Evolutionary conservation across 805 yeast genomes (phyloP).

Genomic region (Zygotorulaspora danielsina): DNA sequence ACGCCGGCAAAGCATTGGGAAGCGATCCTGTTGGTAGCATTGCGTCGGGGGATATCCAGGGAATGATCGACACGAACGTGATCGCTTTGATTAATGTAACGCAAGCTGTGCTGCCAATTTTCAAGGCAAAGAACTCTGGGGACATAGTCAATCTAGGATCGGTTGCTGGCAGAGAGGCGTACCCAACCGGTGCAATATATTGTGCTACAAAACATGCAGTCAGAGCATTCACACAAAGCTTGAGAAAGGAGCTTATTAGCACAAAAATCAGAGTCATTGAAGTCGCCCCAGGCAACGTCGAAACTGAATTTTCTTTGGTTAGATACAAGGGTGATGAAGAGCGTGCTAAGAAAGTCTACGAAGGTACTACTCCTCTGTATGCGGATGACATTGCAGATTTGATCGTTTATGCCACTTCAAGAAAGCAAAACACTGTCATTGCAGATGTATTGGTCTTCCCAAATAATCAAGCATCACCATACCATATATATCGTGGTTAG

Average conservation of each 20-base stretch:
- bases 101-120: constrained; percentile 67
- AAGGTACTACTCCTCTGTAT: constrained; percentile 50
- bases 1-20: constrained; percentile 81
- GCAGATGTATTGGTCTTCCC: constrained; percentile 82
- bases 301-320: constrained; percentile 60
- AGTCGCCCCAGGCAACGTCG: constrained; percentile 66
- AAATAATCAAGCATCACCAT: constrained; percentile 76
- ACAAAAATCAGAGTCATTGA: constrained; percentile 65
- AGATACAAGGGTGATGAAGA: constrained; percentile 55
- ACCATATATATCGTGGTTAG: constrained; percentile 50
- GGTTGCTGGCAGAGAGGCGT: constrained; percentile 74
- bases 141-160: constrained; percentile 74
- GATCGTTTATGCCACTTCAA: constrained; percentile 53
- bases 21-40: constrained; percentile 71
- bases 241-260: constrained; percentile 70
- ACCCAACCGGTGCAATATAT: constrained; percentile 74
- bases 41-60: constrained; percentile 55
- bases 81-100: constrained; percentile 80
- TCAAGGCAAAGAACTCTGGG: constrained; percentile 66
- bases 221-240: constrained; percentile 62
- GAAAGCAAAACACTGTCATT: constrained; percentile 55
- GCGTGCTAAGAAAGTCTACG: constrained; percentile 53
- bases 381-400: constrained; percentile 61
- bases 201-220: constrained; percentile 74
- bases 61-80: constrained; percentile 84